Evolutionary conservation across 306 rosid genomes (phyloP), one percentile per base, ranked within the genome.

Genomic region (Abrus pulchellus): DNA sequence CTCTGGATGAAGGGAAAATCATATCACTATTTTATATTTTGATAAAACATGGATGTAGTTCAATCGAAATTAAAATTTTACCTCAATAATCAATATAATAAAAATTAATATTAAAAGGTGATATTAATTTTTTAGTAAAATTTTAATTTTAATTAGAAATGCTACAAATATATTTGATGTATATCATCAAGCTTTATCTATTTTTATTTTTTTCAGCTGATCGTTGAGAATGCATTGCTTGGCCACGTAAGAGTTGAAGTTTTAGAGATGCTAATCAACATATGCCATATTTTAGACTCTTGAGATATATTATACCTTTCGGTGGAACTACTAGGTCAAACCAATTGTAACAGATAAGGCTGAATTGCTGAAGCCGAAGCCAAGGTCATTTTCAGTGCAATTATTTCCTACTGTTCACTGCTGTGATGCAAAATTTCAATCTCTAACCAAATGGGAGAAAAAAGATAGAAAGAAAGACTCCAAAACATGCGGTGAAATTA

Each of bases 271-370:
- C 8, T 27, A 27, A 57, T 59, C 11, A 72, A 12, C n/a, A 65
- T 8, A 2, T 45, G 74, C 43, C 29, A 45, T 57, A 9, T 53
- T 34, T 63, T 27, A 55, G 73, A 72, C 20, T n/a, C 27, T 64
- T 4, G 47, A 43, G 8, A 6, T 43, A 43, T 20, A 20, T 20
- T 20, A 48, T 40, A 80, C 61, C 85, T 86, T 86, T 86, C 85
- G 89, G 87, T 68, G 85, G 83, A 79, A 45, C 62, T 69, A 72
- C 60, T 32, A 50, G 48, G 79, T 74, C 77, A 76, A 79, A 75
- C 48, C 55, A 40, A 65, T 75, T 78, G 70, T 75, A 44, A 63
- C 65, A 28, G 76, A 68, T 63, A 72, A 82, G 64, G 72, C 67
- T 5, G 81, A 65, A 77, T n/a, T 50, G 81, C 49, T 20, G 76